Evolutionary conservation across 2,329 filamentous ascomycete species (phyloP).

Genomic region (Neofusicoccum cordaticola): DNA sequence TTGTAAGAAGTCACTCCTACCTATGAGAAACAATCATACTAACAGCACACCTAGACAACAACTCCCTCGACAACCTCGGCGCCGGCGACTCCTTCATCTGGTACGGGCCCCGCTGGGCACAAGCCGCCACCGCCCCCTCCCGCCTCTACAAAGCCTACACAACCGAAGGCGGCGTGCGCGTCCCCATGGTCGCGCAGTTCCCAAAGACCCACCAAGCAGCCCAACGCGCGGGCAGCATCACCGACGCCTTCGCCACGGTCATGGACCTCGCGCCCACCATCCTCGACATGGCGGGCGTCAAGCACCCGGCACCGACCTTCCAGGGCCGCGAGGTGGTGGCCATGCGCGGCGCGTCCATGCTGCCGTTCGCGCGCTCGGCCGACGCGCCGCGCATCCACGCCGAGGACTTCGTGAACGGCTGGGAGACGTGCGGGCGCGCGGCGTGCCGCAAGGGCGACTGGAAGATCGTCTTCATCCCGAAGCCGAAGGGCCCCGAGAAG

Average conservation of each 20-base stretch:
- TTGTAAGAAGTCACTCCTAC: constrained; percentile 25
- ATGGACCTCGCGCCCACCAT: constrained; percentile 45
- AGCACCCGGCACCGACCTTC: constrained; percentile 55
- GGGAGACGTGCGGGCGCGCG: constrained; percentile 55
- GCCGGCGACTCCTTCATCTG: constrained; percentile 58
- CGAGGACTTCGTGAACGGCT: constrained; percentile 53
- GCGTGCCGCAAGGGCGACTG: constrained; percentile 57
- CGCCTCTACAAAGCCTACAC: constrained; percentile 48
- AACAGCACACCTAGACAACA: constrained; percentile 40
- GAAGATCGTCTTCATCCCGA: constrained; percentile 59
- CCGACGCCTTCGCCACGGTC: constrained; percentile 50
- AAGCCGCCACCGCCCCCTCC: constrained; percentile 52
- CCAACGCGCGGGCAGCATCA: constrained; percentile 37
- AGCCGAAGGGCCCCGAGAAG: constrained; percentile 53
- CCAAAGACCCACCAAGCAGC: constrained; percentile 11
- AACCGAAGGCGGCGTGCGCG: constrained; percentile 51
- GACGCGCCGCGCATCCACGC: constrained; percentile 44
- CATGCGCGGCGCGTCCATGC: constrained; percentile 52
- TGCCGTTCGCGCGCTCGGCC: constrained; percentile 38
- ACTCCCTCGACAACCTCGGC: constrained; percentile 57
- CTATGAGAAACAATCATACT: no score
- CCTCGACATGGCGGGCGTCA: constrained; percentile 47
- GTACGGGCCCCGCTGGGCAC: constrained; percentile 59
- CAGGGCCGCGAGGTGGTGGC: constrained; percentile 50
- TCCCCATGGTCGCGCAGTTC: constrained; percentile 50